Percentiles rank a stretch among this genome's conserved stretches.
Conservation (phyloP, 345 rosid species). For the Streptanthus diversifolius region DNA sequence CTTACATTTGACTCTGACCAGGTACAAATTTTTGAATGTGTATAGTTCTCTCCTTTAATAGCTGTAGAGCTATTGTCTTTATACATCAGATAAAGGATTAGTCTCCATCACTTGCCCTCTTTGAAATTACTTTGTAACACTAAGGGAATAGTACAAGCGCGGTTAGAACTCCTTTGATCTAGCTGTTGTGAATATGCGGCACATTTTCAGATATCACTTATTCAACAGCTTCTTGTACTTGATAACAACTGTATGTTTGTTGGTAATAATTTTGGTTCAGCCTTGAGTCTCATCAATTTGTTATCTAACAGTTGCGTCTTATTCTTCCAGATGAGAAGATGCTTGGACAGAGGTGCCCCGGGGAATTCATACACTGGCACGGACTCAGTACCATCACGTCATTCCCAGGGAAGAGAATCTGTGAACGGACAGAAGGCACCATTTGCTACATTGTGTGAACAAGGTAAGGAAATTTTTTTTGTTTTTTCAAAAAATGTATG, state of each 20-base stretch:
- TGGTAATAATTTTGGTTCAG: background rate
- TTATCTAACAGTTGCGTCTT: constrained; percentile 3
- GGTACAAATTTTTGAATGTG: constrained; percentile 43
- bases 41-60: background rate
- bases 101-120: background rate
- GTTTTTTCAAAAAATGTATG: background rate
- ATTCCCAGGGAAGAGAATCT: constrained; percentile 55
- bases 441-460: constrained; percentile 72
- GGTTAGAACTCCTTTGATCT: background rate
- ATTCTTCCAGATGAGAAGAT: constrained; percentile 58
- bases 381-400: constrained; percentile 54
- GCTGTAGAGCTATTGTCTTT: background rate
- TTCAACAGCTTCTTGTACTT: constrained; percentile 2
- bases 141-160: background rate
- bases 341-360: constrained; percentile 52
- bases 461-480: constrained; percentile 50
- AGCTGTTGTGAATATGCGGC: constrained; percentile 2
- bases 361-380: constrained; percentile 49
- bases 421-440: constrained; percentile 68
- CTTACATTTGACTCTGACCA: constrained; percentile 90
- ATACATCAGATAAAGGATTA: constrained; percentile 4
- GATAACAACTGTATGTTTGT: constrained; percentile 16
- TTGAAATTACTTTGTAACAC: background rate
- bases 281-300: background rate
- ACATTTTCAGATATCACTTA: background rate